A percentile compares a stretch with the other conserved stretches of the same genome.
Evolutionary conservation across 2,329 filamentous ascomycete species (phyloP).

Genomic region (Xylaria sp.): DNA sequence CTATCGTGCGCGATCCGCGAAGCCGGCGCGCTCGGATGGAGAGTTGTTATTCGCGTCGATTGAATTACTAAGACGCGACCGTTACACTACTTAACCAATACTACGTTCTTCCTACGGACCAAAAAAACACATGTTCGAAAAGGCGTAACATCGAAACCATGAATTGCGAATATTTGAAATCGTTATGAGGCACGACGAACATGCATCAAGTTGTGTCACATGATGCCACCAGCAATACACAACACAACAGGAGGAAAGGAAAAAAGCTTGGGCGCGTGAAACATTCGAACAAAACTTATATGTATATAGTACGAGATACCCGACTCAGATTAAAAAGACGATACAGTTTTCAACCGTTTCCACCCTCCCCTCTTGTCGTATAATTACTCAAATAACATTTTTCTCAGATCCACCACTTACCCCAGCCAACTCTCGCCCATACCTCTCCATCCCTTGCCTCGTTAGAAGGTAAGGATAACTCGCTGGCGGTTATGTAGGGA

Average conservation of each 20-base stretch:
- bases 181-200: conserved; percentile 5
- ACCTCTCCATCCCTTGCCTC: background rate
- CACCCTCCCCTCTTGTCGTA: background rate
- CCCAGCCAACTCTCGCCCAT: background rate
- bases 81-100: background rate
- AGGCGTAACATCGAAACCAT: background rate
- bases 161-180: conserved; percentile 7
- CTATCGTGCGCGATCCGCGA: conserved; percentile 77
- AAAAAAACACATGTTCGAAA: background rate
- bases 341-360: conserved; percentile 1
- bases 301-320: conserved; percentile 29
- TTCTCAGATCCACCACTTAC: background rate
- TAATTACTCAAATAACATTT: background rate
- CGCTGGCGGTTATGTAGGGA: background rate
- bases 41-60: conserved; percentile 67
- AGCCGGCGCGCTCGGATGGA: conserved; percentile 72
- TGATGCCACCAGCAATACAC: background rate
- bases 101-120: background rate
- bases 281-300: conserved; percentile 8
- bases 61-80: conserved; percentile 34
- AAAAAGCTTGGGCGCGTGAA: conserved; percentile 9
- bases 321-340: conserved; percentile 19
- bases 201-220: background rate
- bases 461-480: background rate
- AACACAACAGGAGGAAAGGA: background rate